Evolutionary conservation across 352 stramenopile species (phyloP).

Genomic region (Poterioochromonas sp.): DNA sequence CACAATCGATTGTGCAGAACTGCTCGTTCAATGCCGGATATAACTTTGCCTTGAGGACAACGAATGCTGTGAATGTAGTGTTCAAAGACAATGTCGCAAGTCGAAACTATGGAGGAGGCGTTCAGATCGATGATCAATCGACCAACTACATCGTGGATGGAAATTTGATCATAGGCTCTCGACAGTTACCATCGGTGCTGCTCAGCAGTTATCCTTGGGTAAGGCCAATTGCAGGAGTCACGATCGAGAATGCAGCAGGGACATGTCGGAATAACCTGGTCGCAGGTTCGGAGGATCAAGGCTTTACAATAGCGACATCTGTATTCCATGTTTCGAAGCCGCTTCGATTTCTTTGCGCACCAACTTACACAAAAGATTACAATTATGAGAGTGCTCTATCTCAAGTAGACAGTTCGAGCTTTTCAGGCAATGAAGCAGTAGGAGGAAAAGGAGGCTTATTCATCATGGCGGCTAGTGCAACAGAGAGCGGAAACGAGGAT

Average conservation of each 20-base stretch:
- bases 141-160: neutral
- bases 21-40: constrained; percentile 23
- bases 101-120: neutral
- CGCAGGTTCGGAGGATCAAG: constrained; percentile 15
- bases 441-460: neutral
- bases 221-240: neutral
- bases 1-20: neutral
- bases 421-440: constrained; percentile 25
- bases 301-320: neutral
- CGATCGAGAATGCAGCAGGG: neutral
- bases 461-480: neutral
- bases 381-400: too few species aligned
- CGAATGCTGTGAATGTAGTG: neutral
- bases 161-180: neutral
- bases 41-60: neutral
- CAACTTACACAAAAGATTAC: neutral
- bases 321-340: neutral
- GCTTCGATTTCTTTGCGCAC: neutral
- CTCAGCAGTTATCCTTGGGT: neutral
- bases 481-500: neutral
- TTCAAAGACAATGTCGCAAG: neutral
- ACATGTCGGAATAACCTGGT: neutral
- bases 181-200: constrained; percentile 4
- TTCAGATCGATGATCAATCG: neutral
- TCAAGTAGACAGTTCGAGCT: neutral